phyloP scores from a whole-genome alignment of 2,329 filamentous ascomycete species.

The Penicillium sp. region DNA sequence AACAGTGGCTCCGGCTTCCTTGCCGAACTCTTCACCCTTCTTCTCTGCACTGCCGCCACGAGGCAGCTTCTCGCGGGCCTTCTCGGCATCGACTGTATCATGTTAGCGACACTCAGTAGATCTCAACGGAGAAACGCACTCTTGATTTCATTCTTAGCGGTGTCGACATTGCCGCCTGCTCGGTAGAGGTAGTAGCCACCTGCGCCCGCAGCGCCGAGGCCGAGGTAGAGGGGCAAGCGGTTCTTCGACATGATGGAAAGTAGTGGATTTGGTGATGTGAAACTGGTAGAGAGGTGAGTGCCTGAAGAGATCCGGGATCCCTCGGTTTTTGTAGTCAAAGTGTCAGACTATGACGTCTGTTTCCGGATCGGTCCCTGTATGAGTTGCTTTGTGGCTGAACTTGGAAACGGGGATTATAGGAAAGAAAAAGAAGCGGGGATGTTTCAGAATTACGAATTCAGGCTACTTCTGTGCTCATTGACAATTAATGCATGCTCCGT shows the following conservation, averaged over 20 bases:
- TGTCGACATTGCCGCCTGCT: conserved; percentile 73
- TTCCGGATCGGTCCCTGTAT: not conserved
- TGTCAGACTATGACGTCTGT: conserved; percentile 22
- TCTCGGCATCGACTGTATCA: conserved; percentile 66
- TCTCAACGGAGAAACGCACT: conserved; percentile 52
- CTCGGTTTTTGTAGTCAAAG: conserved; percentile 6
- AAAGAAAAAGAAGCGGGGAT: not conserved
- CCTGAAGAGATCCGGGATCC: not conserved
- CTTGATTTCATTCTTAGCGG: conserved; percentile 80
- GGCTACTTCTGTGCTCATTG: not conserved
- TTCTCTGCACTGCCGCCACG: conserved; percentile 59
- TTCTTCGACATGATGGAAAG: conserved; percentile 33
- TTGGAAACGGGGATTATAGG: not conserved
- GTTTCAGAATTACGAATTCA: not conserved
- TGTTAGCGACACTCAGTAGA: not conserved
- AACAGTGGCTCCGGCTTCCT: conserved; percentile 59
- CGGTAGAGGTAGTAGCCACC: conserved; percentile 87
- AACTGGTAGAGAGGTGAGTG: not conserved
- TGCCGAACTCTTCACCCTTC: conserved; percentile 57
- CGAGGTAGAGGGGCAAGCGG: conserved; percentile 35
- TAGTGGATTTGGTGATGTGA: conserved; percentile 1
- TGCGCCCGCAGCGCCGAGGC: conserved; percentile 60
- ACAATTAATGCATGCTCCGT: not conserved
- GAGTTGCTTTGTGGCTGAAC: not conserved
- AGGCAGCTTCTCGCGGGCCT: conserved; percentile 62